These are phyloP conservation scores for Speleostelium caveatum DNA, from an alignment of 78 protist species.

Conservation along the genomic window DNA sequence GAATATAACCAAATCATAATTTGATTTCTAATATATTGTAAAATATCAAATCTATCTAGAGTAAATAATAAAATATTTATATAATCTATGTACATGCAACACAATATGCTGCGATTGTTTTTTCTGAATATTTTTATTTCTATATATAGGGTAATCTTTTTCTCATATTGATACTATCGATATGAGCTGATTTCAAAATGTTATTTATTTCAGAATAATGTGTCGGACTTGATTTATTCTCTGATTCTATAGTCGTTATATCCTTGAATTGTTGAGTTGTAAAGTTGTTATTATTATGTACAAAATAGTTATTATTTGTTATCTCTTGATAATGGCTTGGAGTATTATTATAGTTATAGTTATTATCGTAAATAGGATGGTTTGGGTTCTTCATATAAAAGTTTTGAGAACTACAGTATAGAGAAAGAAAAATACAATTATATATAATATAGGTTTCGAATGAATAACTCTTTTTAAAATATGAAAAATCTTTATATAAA, in stretches of 20 bases:
- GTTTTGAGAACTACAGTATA: not conserved
- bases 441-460: not conserved
- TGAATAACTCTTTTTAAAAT: not conserved
- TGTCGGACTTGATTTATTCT: not conserved
- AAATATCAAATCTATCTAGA: too few relatives aligned
- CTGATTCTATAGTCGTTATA: not conserved
- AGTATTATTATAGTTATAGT: not conserved
- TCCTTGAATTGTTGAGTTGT: not conserved
- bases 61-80: too few relatives aligned
- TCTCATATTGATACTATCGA: too few relatives aligned
- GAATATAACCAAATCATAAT: too few relatives aligned
- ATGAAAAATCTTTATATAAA: not conserved
- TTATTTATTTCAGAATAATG: slow-evolving; percentile 8
- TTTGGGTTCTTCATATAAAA: not conserved
- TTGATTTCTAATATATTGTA: too few relatives aligned
- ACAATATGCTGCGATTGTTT: too few relatives aligned
- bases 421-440: not conserved
- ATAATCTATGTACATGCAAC: too few relatives aligned
- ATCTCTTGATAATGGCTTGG: not conserved
- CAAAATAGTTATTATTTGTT: not conserved
- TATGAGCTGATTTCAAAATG: slow-evolving; percentile 7
- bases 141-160: too few relatives aligned
- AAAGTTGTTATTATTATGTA: not conserved
- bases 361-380: not conserved
- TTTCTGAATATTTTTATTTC: too few relatives aligned